Evolutionary conservation across 164 flowering plant species (phyloP), one percentile per base, ranked within the genome.

Genomic region (Taxillus chinensis): DNA sequence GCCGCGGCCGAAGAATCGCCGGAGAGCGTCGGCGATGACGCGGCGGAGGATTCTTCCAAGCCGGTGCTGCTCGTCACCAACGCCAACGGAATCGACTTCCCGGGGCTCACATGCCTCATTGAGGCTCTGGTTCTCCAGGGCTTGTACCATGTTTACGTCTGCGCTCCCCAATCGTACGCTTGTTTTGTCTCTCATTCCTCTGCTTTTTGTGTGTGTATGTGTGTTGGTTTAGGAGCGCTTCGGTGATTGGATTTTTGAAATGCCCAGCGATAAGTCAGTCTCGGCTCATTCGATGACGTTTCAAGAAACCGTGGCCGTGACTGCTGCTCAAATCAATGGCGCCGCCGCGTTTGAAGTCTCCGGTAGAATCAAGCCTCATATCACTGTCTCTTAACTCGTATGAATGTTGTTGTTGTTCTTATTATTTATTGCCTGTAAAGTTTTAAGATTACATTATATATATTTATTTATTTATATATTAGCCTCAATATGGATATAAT

Each of bases 141-240:
- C n/a, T 77, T 69, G 54, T 90, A 75, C 77, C 78, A 70, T 67
- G 93, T 93, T 71, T 72, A 82, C 62, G 96, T 93, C 68, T 83
- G 92, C 76, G 97, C 95, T 58, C 97, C 96, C 38, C 91, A 93
- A 81, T 82, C 86, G 97, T 93, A 67, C 57, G 89, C 70, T 71
- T 45, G 14, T 57, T 55, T 64, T 48, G 15, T 55, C 16, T 55
- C 27, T 27, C 27, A 27, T 27, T 27, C 27, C 27, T 27, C 27
- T 27, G 27, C 27, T 27, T n/a, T 39, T 41, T 13, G 45, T 13
- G 1, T 53, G 10, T 52, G 8, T n/a, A 62, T 60, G 16, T 38
- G 9, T 57, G 17, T 38, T 68, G 1, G 41, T 38, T 38, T 55
- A 2, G 40, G 55, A 39, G 11, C 46, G 4, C 59, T 62, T 62